Evolutionary conservation across 1,139 yeast genomes (phyloP), one percentile per base, ranked within the genome.

Genomic region (Spathaspora sp.): DNA sequence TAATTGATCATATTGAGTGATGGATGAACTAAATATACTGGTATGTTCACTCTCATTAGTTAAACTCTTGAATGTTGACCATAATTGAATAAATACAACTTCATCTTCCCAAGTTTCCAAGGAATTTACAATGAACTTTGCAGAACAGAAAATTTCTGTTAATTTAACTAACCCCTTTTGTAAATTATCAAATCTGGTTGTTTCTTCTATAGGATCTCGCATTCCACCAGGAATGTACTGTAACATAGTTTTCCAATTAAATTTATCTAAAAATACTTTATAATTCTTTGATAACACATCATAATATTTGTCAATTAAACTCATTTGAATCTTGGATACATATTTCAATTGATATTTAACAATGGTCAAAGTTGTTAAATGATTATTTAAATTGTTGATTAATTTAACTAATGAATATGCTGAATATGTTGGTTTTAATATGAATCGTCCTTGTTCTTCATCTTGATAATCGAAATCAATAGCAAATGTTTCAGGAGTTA

Each of bases 291-390:
- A 60, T 16, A 89, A 61, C 26, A 77, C 71, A 3, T 74, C 76
- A 47, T 75, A 74, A 58, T 87, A 90, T 37, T 69, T 69, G 47
- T 85, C 86, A 20, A 89, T 61, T 39, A 90, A 61, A 27, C 73
- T 74, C 42, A 89, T 64, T 59, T 89, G 96, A 33, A 89, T 82
- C 23, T 81, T 81, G 8, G 88, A 80, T 24, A 88, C 78, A 47
- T 85, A 84, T 56, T 81, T 78, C 46, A 88, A 68, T 56, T 89
- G 89, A 57, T 80, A 85, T 47, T 80, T 81, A 38, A 81, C 78
- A 23, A 87, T 71, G 18, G 76, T 72, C 46, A 84, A 64, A 11
- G 84, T 72, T 38, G 74, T 67, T 56, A 84, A 86, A 52, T 84
- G 86, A 38, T 72, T 74, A 7, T 89, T 87, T 38, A 89, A 74